These are phyloP conservation scores for Vitis vinifera DNA, from an alignment of 164 flowering plant species.

Conservation along the genomic window DNA sequence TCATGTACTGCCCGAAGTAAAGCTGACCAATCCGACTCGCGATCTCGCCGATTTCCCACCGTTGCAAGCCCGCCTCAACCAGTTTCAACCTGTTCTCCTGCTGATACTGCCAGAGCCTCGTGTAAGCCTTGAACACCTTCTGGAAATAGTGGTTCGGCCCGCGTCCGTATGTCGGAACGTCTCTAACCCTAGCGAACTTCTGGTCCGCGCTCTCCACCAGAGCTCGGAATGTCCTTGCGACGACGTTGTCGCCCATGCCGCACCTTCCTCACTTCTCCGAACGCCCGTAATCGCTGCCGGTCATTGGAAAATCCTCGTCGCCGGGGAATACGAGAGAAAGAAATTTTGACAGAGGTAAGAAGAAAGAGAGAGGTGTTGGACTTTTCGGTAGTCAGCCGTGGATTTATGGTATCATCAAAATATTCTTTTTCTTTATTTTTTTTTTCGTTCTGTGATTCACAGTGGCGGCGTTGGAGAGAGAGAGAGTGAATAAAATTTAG, in stretches of 20 bases:
- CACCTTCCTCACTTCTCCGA: not conserved
- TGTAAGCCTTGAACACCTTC: slow-evolving; percentile 91
- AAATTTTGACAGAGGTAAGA: not conserved
- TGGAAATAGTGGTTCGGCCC: slow-evolving; percentile 44
- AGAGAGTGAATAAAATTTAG: not conserved
- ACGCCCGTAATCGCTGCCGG: not conserved
- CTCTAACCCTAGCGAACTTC: slow-evolving; percentile 84
- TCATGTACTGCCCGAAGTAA: slow-evolving; percentile 82
- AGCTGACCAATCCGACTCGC: slow-evolving; percentile 97
- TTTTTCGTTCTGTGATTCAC: not conserved
- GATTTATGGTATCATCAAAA: not conserved
- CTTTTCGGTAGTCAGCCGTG: slow-evolving; percentile 14
- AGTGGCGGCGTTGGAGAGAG: slow-evolving; percentile 14
- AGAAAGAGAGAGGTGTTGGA: slow-evolving; percentile 5
- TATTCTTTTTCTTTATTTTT: not conserved
- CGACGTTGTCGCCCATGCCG: slow-evolving; percentile 29
- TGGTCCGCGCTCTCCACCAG: slow-evolving; percentile 76
- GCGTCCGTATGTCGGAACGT: slow-evolving; percentile 56
- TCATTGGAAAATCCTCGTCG: slow-evolving; percentile 7
- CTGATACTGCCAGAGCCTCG: slow-evolving; percentile 86
- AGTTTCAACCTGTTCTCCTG: slow-evolving; percentile 70
- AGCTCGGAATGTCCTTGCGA: slow-evolving; percentile 52
- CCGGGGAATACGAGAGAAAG: not conserved
- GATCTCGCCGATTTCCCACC: slow-evolving; percentile 98
- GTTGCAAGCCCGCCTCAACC: slow-evolving; percentile 70